Percentiles rank a stretch among this genome's conserved stretches.
phyloP scores from a whole-genome alignment of 139 green algal genomes.

The Chlorella sorokiniana region DNA sequence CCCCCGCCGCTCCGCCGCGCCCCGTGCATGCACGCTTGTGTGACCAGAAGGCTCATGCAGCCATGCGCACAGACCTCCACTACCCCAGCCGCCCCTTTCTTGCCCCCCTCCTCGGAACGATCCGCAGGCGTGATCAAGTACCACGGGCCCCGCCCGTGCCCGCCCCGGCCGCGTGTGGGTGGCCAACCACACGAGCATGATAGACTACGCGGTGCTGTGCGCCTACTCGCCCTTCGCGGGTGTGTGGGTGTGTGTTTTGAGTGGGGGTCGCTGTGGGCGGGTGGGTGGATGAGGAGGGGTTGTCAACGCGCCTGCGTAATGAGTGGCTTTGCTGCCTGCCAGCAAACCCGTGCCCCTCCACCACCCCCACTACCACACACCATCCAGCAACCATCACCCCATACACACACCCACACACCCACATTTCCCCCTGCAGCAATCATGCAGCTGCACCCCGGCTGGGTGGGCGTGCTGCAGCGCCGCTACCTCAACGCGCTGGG shows the following conservation, averaged over 20 bases:
- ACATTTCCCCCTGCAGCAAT: constrained; percentile 70
- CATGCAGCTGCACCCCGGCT: constrained; percentile 93
- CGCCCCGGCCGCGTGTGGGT: constrained; percentile 89
- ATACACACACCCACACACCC: not conserved
- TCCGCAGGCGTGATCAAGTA: constrained; percentile 72
- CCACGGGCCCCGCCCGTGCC: constrained; percentile 88
- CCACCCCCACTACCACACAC: not conserved
- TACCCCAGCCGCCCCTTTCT: not conserved
- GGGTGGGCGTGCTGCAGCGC: constrained; percentile 90
- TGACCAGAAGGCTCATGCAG: too few relatives aligned
- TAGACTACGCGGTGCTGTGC: constrained; percentile 96
- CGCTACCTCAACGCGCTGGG: constrained; percentile 83
- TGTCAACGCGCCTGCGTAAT: not conserved
- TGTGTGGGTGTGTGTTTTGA: not conserved
- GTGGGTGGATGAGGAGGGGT: not conserved
- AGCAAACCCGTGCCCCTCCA: not conserved
- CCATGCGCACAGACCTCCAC: not conserved
- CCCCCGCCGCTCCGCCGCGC: not conserved
- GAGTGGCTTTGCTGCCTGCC: too few relatives aligned
- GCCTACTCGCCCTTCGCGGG: constrained; percentile 84
- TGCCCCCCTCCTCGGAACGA: not conserved
- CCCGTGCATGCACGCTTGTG: too few relatives aligned
- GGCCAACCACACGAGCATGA: constrained; percentile 99
- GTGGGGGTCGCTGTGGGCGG: not conserved
- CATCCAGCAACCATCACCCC: not conserved